Percentiles rank a stretch among this genome's conserved stretches.
Conservation (phyloP, 208 protist genomes). For the Polymyxa betae region DNA sequence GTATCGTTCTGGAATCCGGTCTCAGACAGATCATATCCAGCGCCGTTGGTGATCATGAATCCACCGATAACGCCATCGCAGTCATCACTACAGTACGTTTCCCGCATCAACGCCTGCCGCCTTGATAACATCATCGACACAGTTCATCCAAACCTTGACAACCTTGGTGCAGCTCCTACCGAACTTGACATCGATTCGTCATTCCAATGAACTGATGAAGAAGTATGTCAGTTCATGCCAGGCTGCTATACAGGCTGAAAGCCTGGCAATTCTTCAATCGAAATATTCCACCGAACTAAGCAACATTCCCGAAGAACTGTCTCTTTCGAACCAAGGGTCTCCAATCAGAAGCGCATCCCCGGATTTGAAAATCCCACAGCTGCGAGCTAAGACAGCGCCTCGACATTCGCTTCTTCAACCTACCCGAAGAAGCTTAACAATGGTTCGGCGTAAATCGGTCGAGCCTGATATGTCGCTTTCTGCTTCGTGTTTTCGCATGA, state of each 20-base stretch:
- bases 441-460: neutral
- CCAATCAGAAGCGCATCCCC: neutral
- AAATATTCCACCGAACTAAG: neutral
- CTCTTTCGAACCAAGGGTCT: neutral
- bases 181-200: neutral
- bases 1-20: too few species aligned
- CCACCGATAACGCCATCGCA: too few species aligned
- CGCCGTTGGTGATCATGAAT: too few species aligned
- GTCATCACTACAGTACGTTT: too few species aligned
- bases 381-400: constrained; percentile 3
- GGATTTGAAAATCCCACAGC: constrained; percentile 31
- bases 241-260: neutral
- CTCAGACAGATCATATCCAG: too few species aligned
- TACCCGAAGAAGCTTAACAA: neutral
- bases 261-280: neutral
- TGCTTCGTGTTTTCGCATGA: neutral
- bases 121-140: too few species aligned
- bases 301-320: neutral
- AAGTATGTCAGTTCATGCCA: constrained; percentile 32
- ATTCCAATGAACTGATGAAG: constrained; percentile 16
- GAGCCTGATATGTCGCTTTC: constrained; percentile 5
- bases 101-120: too few species aligned
- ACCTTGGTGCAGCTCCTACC: neutral
- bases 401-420: neutral
- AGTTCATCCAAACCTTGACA: constrained; percentile 7